Evolutionary conservation across 345 rosid genomes (phyloP).

Genomic region (Syzygium jambos): DNA sequence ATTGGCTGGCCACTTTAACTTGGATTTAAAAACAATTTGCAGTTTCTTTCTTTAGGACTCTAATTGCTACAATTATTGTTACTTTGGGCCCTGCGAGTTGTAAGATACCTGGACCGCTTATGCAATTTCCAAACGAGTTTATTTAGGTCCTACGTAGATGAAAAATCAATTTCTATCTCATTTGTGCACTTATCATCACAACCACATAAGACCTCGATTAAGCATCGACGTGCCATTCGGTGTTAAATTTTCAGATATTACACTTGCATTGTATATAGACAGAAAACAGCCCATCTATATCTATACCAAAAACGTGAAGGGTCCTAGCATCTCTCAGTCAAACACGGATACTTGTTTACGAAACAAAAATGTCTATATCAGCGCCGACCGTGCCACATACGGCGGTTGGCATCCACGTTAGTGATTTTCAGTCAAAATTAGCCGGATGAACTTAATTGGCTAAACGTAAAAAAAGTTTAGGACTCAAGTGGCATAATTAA

Average conservation of each 20-base stretch:
- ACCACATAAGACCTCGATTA: background rate
- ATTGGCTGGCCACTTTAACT: background rate
- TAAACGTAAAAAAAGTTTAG: fast-evolving
- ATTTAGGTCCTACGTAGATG: background rate
- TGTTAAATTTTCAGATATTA: background rate
- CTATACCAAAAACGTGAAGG: background rate
- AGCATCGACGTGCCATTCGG: background rate
- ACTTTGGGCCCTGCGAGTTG: background rate
- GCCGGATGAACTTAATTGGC: fast-evolving
- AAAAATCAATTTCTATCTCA: background rate
- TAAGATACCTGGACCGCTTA: background rate
- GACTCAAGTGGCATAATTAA: too few relatives aligned
- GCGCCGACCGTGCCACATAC: background rate
- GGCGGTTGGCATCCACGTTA: fast-evolving
- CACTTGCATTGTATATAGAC: background rate
- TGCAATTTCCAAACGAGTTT: background rate
- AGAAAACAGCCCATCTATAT: background rate
- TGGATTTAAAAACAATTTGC: background rate
- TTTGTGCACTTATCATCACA: background rate
- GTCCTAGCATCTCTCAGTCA: background rate
- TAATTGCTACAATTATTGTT: background rate
- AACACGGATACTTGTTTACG: background rate
- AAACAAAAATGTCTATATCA: too few relatives aligned
- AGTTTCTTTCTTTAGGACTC: background rate
- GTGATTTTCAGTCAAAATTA: too few relatives aligned